Percentiles rank a stretch among this genome's conserved stretches.
Conservation (phyloP, 73 alveolate genomes). For the Effrenium voratum region DNA sequence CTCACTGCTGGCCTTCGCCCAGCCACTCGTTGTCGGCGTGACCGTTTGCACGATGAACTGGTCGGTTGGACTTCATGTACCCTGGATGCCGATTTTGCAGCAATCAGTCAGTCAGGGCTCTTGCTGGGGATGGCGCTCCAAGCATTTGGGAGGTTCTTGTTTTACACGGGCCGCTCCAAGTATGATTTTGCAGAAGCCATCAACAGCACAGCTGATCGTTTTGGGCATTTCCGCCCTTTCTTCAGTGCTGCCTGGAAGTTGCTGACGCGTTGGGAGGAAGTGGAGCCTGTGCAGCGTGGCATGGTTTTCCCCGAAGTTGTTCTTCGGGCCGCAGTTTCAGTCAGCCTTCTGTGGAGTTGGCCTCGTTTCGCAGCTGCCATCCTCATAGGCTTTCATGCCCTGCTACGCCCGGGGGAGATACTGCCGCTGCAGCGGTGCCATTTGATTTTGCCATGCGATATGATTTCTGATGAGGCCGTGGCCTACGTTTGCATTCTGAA, state of each 20-base stretch:
- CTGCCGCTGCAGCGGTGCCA: background rate
- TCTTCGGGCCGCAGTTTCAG: background rate
- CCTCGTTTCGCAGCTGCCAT: background rate
- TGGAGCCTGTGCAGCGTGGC: background rate
- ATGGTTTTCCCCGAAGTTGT: background rate
- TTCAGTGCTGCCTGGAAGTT: background rate
- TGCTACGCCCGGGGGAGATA: background rate
- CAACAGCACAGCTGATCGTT: background rate
- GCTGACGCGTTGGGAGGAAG: slow-evolving; percentile 20
- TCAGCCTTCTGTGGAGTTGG: slow-evolving; percentile 12
- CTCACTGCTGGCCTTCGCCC: background rate
- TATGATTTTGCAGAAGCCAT: slow-evolving; percentile 5
- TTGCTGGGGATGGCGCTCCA: background rate
- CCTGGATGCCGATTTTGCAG: background rate
- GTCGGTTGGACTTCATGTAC: background rate
- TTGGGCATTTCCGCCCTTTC: background rate
- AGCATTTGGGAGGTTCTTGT: background rate
- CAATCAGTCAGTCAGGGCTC: background rate
- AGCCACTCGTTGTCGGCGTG: background rate
- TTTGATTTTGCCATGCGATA: background rate
- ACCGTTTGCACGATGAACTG: background rate
- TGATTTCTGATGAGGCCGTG: background rate
- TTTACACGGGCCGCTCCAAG: background rate
- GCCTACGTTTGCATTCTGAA: background rate
- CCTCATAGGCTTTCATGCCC: background rate